Conservation (phyloP, 441 rosid genomes). For the Jatropha multifida region DNA sequence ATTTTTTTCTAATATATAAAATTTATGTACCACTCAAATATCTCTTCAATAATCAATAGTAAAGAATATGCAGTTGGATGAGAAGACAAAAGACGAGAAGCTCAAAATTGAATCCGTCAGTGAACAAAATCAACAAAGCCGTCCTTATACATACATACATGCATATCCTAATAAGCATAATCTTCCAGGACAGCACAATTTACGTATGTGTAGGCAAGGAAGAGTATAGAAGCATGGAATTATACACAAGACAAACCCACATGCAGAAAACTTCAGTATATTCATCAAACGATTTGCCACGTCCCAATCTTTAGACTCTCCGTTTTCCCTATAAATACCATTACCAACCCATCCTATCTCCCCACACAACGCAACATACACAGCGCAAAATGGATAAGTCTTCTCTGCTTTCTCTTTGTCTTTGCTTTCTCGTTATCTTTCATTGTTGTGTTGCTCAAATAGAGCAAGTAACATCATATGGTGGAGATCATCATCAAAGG, state of each 20-base stretch:
- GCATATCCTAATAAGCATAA: conserved; percentile 27
- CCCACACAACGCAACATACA: not conserved
- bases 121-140: not conserved
- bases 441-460: conserved; percentile 18
- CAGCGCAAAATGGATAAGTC: conserved; percentile 21
- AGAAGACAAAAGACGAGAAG: not conserved
- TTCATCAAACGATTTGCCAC: conserved; percentile 11
- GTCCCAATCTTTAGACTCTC: not conserved
- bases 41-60: too few relatives aligned
- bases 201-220: conserved; percentile 11
- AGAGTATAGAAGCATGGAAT: not conserved
- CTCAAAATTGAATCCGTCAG: not conserved
- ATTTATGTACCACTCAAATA: too few relatives aligned
- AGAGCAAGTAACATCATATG: not conserved
- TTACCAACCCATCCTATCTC: not conserved
- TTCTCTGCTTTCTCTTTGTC: conserved; percentile 25
- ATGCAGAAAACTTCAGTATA: not conserved
- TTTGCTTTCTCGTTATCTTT: conserved; percentile 36
- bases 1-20: too few relatives aligned
- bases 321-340: not conserved
- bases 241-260: conserved; percentile 5
- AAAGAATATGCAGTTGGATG: not conserved
- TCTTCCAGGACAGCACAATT: conserved; percentile 62
- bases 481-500: not conserved
- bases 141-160: not conserved